Percentiles rank a stretch among this genome's conserved stretches.
Evolutionary conservation across 2,329 filamentous ascomycete genomes (phyloP).

Genomic region (Xylaria arbuscula): DNA sequence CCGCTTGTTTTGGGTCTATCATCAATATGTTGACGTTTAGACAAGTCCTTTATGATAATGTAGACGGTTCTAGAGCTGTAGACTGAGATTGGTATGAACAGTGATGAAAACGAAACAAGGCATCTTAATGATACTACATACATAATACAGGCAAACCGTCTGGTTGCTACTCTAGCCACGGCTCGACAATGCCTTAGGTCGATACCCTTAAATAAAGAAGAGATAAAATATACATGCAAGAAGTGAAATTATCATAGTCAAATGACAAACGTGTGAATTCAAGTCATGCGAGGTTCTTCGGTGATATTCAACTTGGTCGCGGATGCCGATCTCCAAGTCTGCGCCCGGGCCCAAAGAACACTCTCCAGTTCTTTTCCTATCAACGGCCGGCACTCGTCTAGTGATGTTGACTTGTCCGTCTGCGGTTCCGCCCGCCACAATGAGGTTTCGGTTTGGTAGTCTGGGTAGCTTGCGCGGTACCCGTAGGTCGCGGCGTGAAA

Average conservation of each 20-base stretch:
- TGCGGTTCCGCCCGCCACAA: conserved; percentile 30
- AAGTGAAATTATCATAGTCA: conserved; percentile 22
- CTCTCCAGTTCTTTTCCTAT: not conserved
- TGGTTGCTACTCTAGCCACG: too few relatives aligned
- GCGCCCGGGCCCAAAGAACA: not conserved
- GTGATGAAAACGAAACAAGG: too few relatives aligned
- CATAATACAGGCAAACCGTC: too few relatives aligned
- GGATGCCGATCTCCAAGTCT: too few relatives aligned
- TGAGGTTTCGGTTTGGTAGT: conserved; percentile 27
- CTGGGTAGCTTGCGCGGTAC: conserved; percentile 14
- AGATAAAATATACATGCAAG: conserved; percentile 22
- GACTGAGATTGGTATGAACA: too few relatives aligned
- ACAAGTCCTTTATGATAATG: too few relatives aligned
- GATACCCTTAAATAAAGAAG: not conserved
- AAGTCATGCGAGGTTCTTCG: not conserved
- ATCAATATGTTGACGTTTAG: too few relatives aligned
- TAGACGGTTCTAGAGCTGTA: too few relatives aligned
- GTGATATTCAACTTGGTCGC: not conserved
- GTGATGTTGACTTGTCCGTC: not conserved
- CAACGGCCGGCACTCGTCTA: not conserved
- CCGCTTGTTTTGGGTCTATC: too few relatives aligned
- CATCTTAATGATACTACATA: too few relatives aligned
- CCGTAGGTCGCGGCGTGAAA: conserved; percentile 27
- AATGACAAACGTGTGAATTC: not conserved
- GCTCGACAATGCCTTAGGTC: not conserved